Base-by-base conservation (phyloP, 306 rosid genomes). In the Comarum palustre region DNA sequence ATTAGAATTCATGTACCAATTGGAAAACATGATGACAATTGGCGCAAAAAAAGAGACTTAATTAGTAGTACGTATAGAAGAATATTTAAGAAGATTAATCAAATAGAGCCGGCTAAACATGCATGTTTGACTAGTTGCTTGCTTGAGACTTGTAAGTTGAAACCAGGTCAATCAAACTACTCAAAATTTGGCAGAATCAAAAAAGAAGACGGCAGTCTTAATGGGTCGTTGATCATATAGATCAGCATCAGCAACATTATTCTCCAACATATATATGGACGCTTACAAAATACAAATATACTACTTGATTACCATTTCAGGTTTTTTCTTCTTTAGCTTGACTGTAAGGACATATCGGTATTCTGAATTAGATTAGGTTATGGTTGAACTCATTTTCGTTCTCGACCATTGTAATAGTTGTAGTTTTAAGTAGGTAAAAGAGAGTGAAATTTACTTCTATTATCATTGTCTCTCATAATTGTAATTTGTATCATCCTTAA, bases 61-160 rank as follows among this genome's bases (percentile, higher is more conserved):
- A n/a, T n/a, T n/a, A n/a, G n/a, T n/a, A 2, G 38, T 34, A 52
- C n/a, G 47, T 45, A 45, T n/a, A 59, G 38, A 20, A 3, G 66
- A 70, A 52, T 55, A 55, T 11, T 6, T n/a, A 31, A 27, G 19
- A 13, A 36, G 36, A 34, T n/a, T 24, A 22, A 38, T 46, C 60
- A 13, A 12, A 60, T 39, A 25, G 29, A 24, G 81, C 81, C 76
- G 79, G 65, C 84, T 57, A 6, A 31, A 63, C 47, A 10, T 19
- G 4, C 47, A 10, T 19, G 4, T 67, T 76, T 61, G 75, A 68
- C 73, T 20, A 25, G 72, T 73, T 67, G 81, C 67, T 73, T 67
- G 81, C 67, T 76, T 19, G 38, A 39, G 75, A 48, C 55, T 27
- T n/a, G n/a, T 45, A 41, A 16, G 41, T 36, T 71, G 52, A 20